These are phyloP conservation scores for Arachis hypogaea DNA, from an alignment of 306 rosid species.

Conservation along the genomic window DNA sequence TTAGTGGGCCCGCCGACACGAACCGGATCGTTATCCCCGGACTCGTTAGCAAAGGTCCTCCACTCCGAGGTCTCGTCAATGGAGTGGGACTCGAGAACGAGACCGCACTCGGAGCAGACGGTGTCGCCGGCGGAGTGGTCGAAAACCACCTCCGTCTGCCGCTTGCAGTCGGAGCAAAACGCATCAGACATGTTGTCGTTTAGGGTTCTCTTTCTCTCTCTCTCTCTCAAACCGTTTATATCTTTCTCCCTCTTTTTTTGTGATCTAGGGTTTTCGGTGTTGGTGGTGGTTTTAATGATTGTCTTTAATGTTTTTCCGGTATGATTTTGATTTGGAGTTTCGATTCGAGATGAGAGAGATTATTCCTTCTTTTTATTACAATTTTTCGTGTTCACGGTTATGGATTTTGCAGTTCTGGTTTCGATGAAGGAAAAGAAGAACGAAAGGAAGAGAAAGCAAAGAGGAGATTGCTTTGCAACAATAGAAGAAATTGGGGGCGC, in stretches of 20 bases:
- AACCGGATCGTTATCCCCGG: constrained; percentile 94
- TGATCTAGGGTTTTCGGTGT: not conserved
- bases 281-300: too few species aligned
- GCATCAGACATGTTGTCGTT: constrained; percentile 70
- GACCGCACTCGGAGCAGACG: constrained; percentile 93
- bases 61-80: constrained; percentile 95
- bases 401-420: not conserved
- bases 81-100: constrained; percentile 92
- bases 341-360: too few species aligned
- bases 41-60: constrained; percentile 90
- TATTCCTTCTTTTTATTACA: not conserved
- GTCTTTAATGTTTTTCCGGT: too few species aligned
- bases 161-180: constrained; percentile 87
- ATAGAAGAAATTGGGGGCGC: too few species aligned
- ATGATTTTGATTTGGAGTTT: too few species aligned
- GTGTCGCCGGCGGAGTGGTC: constrained; percentile 96
- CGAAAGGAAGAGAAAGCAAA: not conserved
- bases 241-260: too few species aligned
- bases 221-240: too few species aligned
- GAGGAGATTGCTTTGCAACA: not conserved
- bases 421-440: not conserved
- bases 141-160: constrained; percentile 87
- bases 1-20: constrained; percentile 95
- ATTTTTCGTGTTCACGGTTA: too few species aligned
- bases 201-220: not conserved